Evolutionary conservation across 2,329 filamentous ascomycete species (phyloP), one percentile per base, ranked within the genome.

Genomic region (Lasiodiplodia sp.): DNA sequence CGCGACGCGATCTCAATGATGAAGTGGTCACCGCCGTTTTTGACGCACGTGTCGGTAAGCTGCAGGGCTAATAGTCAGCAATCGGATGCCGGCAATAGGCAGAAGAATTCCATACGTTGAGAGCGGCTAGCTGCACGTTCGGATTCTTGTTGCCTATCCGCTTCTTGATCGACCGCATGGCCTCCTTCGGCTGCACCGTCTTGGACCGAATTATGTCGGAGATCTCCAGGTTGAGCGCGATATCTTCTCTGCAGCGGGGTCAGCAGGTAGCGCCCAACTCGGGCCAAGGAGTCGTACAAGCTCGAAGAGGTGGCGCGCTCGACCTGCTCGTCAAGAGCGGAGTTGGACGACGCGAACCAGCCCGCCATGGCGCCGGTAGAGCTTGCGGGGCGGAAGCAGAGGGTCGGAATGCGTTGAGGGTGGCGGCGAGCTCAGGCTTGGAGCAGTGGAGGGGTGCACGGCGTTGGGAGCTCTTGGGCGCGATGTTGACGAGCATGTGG

Each of bases 11-110:
- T 96, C 83, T 99, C 96, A 72, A 90, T 87, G 62, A 99, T 90
- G 80, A 99, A 99, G 81, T 99, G 96, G 49, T 91, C 88, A 73
- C 96, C 96, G 69, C 96, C 96, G 84, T 99, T 99, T 84, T 99
- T 99, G 70, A 98, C 94, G 79, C 96, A 99, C 0, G 96, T 98
- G 83, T 99, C 96, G 72, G 94, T 97, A 75, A 99, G 91, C 93
- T 91, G 73, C 44, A 70, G 2, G 12, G 11, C 16, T 23, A 28
- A n/a, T 31, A 56, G 51, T 65, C 14, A 57, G 67, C 55, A 56
- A 21, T 51, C 4, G 63, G 8, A 2, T 16, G n/a, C 37, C 23
- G 12, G 38, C 55, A 28, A 47, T 52, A 64, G 60, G 60, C 60
- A 40, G 60, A 64, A 38, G 44, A 52, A 23, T 4, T n/a, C 71